Conservation (phyloP, 2,329 filamentous ascomycete species). For the Pyricularia sp. region DNA sequence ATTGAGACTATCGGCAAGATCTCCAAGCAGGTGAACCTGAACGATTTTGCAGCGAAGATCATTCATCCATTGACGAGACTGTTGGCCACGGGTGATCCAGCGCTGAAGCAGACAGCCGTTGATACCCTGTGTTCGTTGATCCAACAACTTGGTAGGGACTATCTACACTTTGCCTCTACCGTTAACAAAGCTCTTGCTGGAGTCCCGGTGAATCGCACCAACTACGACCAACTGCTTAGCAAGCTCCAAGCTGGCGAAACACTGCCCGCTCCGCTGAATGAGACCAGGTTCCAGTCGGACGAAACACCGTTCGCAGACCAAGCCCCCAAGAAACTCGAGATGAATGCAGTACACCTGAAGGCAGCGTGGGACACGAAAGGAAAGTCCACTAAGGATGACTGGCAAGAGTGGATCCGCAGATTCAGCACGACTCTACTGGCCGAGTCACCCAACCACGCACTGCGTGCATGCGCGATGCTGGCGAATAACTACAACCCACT, state of each 20-base stretch:
- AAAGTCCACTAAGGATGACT: conserved; percentile 96
- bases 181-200: conserved; percentile 75
- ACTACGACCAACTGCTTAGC: conserved; percentile 82
- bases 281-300: conserved; percentile 29
- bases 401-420: conserved; percentile 96
- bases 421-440: conserved; percentile 92
- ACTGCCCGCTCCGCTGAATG: conserved; percentile 81
- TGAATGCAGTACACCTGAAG: conserved; percentile 95
- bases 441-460: conserved; percentile 89
- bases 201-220: conserved; percentile 74
- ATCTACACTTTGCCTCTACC: conserved; percentile 83
- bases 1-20: conserved; percentile 93
- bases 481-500: conserved; percentile 86
- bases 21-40: conserved; percentile 91
- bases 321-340: conserved; percentile 83
- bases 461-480: conserved; percentile 82
- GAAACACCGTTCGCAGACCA: conserved; percentile 75
- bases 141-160: conserved; percentile 90
- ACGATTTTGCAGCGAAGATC: conserved; percentile 91
- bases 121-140: conserved; percentile 93
- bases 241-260: conserved; percentile 92
- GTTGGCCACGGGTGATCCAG: conserved; percentile 57
- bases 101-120: conserved; percentile 67
- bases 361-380: conserved; percentile 94
- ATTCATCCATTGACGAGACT: conserved; percentile 86